These are phyloP conservation scores for Gastrolobium bilobum DNA, from an alignment of 306 rosid genomes.

Conservation along the genomic window DNA sequence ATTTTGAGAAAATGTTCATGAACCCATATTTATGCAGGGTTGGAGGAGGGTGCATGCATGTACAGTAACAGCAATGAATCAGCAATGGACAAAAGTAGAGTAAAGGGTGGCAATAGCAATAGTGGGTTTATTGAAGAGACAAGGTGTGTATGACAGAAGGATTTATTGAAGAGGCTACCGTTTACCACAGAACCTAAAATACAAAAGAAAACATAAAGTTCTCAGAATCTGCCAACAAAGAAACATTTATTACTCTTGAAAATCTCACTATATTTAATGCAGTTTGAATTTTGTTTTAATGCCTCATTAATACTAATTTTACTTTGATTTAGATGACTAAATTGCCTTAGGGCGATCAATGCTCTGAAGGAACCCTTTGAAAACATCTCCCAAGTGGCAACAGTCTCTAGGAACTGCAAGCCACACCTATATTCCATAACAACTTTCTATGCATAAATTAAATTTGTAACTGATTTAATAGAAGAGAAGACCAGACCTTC, in stretches of 20 bases:
- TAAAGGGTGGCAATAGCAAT: not conserved
- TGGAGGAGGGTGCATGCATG: not conserved
- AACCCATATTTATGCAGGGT: not conserved
- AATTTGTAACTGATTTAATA: no score
- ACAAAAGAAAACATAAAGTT: not conserved
- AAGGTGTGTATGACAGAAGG: not conserved
- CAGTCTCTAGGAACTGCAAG: no score
- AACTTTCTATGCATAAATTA: no score
- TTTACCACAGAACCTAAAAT: not conserved
- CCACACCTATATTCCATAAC: no score
- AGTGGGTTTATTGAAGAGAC: not conserved
- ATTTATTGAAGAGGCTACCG: conserved; percentile 16
- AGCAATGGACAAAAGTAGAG: not conserved
- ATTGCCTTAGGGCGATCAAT: not conserved
- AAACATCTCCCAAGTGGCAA: no score
- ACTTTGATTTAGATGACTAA: not conserved
- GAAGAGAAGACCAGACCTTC: no score
- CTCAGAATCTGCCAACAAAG: not conserved
- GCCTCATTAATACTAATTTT: not conserved
- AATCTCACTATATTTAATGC: conserved; percentile 40
- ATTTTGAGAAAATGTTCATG: not conserved
- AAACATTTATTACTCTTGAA: conserved; percentile 44
- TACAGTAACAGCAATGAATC: not conserved
- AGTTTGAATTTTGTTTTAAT: conserved; percentile 31
- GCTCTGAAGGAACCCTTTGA: no score